phyloP scores from a whole-genome alignment of 2,329 filamentous ascomycete species.

The Myriosclerotinia duriaeana region DNA sequence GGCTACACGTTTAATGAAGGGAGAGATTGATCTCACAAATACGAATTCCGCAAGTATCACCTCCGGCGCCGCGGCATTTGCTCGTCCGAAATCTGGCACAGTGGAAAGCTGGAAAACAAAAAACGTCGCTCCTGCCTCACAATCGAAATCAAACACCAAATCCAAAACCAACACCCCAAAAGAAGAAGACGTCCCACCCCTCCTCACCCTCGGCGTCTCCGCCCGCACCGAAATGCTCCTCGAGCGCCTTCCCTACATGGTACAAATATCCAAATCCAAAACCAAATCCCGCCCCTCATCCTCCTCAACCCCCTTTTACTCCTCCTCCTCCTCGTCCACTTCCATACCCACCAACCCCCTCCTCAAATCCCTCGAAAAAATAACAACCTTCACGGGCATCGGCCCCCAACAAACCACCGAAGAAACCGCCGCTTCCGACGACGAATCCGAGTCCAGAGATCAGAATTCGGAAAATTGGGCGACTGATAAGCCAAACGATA shows the following conservation, averaged over 20 bases:
- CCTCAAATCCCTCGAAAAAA: constrained; percentile 7
- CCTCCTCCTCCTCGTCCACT: constrained; percentile 16
- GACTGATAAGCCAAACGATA: constrained; percentile 57
- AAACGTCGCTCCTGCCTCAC: not conserved
- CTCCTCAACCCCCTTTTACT: not conserved
- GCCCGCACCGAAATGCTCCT: constrained; percentile 74
- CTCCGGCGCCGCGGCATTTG: constrained; percentile 51
- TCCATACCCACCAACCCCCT: not conserved
- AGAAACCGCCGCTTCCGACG: constrained; percentile 45
- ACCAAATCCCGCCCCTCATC: not conserved
- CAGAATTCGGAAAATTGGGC: constrained; percentile 52
- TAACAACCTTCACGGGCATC: constrained; percentile 14
- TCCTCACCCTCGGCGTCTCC: constrained; percentile 59
- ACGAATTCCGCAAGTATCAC: constrained; percentile 43
- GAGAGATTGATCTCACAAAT: constrained; percentile 43
- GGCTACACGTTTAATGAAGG: constrained; percentile 59
- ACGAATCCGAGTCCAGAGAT: not conserved
- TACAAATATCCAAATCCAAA: constrained; percentile 55
- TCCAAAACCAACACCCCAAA: constrained; percentile 10
- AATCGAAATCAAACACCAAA: not conserved
- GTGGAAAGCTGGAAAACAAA: constrained; percentile 41
- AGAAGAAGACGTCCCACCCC: constrained; percentile 41
- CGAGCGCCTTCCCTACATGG: constrained; percentile 84
- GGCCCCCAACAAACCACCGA: constrained; percentile 30
- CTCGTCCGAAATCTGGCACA: constrained; percentile 44